These are phyloP conservation scores for Penicillium sp. DNA, from an alignment of 2,329 filamentous ascomycete species.

Conservation along the genomic window DNA sequence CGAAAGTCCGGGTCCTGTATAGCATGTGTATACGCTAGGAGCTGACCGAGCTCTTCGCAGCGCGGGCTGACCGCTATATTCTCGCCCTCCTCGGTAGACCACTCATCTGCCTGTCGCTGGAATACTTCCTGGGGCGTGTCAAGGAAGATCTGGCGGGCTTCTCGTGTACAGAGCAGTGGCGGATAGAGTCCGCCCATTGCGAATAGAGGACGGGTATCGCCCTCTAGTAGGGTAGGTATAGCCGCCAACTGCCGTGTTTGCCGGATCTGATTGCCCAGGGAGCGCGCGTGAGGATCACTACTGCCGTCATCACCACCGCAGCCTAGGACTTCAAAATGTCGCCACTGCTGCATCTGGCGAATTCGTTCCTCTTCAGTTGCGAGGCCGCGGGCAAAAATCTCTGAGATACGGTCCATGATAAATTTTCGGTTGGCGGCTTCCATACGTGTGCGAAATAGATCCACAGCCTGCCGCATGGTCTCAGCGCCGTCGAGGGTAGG, in stretches of 20 bases:
- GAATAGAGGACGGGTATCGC: background rate
- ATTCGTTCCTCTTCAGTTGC: background rate
- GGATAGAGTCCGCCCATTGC: background rate
- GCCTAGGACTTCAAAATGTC: background rate
- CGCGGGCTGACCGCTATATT: background rate
- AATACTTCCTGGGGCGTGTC: background rate
- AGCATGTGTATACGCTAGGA: background rate
- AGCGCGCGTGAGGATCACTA: background rate
- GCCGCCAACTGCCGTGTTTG: background rate
- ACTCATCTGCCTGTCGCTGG: background rate
- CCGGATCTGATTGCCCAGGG: background rate
- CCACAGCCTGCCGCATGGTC: background rate
- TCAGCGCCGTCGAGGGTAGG: background rate
- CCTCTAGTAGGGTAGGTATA: background rate
- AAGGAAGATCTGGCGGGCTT: background rate
- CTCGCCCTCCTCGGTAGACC: background rate
- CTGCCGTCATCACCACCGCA: no score
- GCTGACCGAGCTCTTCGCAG: background rate
- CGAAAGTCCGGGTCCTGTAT: background rate
- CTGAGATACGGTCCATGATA: background rate
- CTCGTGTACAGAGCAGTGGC: background rate
- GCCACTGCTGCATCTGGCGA: background rate
- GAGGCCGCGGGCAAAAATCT: background rate
- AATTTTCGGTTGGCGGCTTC: background rate
- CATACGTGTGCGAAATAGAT: background rate